Percentiles rank a stretch among this genome's conserved stretches.
Evolutionary conservation across 257 asterid species (phyloP).

Genomic region (Voacanga thouarsii): DNA sequence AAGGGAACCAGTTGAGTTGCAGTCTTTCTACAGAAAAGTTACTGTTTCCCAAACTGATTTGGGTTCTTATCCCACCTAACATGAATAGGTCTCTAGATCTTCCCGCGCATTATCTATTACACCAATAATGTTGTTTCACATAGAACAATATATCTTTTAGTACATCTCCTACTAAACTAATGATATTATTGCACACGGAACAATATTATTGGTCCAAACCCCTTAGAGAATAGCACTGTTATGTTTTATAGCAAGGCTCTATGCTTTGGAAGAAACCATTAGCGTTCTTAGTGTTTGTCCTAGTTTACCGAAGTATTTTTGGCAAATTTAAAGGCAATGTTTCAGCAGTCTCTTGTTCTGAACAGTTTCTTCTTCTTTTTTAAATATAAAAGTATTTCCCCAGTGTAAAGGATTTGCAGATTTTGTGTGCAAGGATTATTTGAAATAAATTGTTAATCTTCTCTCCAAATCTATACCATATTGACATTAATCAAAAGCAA

Average conservation of each 20-base stretch:
- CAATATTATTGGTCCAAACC: too few relatives aligned
- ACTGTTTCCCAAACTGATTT: too few relatives aligned
- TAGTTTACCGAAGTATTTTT: neutral
- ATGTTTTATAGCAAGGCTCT: neutral
- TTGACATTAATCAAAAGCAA: neutral
- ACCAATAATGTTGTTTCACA: too few relatives aligned
- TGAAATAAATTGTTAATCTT: neutral
- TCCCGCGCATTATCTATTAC: too few relatives aligned
- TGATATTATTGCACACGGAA: too few relatives aligned
- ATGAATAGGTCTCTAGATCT: too few relatives aligned
- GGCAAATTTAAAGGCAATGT: neutral
- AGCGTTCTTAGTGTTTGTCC: neutral
- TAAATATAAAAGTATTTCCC: too few relatives aligned
- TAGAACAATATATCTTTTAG: too few relatives aligned
- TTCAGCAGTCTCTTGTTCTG: neutral
- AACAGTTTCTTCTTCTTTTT: too few relatives aligned
- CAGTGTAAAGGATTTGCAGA: neutral
- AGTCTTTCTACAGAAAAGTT: neutral
- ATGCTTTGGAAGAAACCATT: neutral
- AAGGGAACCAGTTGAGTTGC: neutral
- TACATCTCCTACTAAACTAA: too few relatives aligned
- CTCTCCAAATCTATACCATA: neutral
- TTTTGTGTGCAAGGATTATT: neutral
- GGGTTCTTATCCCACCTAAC: neutral
- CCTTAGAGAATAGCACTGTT: too few relatives aligned